phyloP scores from a whole-genome alignment of 805 yeast genomes.

The Nakazawaea sp. region DNA sequence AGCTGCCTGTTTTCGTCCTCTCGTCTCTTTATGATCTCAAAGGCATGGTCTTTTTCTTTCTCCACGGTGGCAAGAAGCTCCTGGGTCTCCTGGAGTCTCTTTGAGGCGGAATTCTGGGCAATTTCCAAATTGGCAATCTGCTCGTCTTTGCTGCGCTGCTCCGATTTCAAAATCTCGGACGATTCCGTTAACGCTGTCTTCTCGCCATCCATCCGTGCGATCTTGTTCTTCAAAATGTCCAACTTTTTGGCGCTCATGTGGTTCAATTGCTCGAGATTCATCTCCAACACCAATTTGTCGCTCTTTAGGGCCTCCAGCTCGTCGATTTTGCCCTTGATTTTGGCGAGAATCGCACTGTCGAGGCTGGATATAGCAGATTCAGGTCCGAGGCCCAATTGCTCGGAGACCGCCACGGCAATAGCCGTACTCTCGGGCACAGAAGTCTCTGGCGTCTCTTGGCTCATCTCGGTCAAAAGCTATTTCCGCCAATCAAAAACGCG shows the following conservation, averaged over 20 bases:
- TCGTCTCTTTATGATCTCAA: slow-evolving; percentile 28
- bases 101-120: slow-evolving; percentile 7
- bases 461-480: no score
- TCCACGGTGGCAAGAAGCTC: slow-evolving; percentile 12
- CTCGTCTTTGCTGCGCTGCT: slow-evolving; percentile 14
- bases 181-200: slow-evolving; percentile 17
- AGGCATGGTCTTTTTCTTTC: slow-evolving; percentile 23
- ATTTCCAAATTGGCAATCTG: slow-evolving; percentile 11
- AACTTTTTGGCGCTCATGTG: slow-evolving; percentile 25
- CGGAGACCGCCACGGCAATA: neutral
- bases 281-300: slow-evolving; percentile 27
- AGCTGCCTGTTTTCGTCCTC: slow-evolving; percentile 27
- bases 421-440: neutral
- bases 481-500: no score
- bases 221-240: slow-evolving; percentile 24
- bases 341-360: slow-evolving; percentile 17
- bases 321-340: slow-evolving; percentile 22
- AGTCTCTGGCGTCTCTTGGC: no score
- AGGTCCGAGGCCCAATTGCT: slow-evolving; percentile 20
- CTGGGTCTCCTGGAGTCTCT: slow-evolving; percentile 5
- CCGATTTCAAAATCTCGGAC: neutral
- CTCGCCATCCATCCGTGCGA: slow-evolving; percentile 17
- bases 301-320: slow-evolving; percentile 31
- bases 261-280: slow-evolving; percentile 33
- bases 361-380: slow-evolving; percentile 16